Evolutionary conservation across 2,329 filamentous ascomycete genomes (phyloP), one percentile per base, ranked within the genome.

Genomic region (Colletotrichum liriopes): DNA sequence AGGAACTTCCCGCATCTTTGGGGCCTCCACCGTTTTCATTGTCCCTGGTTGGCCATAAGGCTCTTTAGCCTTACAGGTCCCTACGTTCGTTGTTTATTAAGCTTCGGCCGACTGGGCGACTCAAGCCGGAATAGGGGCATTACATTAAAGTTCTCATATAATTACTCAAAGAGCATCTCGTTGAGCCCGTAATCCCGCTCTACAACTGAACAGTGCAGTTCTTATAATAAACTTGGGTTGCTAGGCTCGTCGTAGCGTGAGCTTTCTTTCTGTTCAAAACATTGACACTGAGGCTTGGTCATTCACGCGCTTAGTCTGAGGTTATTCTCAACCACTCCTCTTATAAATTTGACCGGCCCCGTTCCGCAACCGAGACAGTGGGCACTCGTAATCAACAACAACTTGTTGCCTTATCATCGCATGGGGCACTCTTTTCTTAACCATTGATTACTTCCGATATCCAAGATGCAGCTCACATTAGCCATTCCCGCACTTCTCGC

Each of bases 91-190:
- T 32, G 43, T 20, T 9, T 26, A 20, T 51, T 49, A 26, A 39
- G 43, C 14, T 51, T 26, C 26, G 23, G 20, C 12, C 35, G n/a
- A 20, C 14, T 23, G 37, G 37, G 20, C 12, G 18, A 41, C 55
- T 41, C 39, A 20, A 20, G 55, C 37, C n/a, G 37, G 41, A 58
- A 41, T 26, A 26, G 23, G 55, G 35, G 35, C 12, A 26, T 14
- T 26, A 55, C n/a, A 20, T 26, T 16, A 12, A 41, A 23, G n/a
- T 20, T 29, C 11, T 7, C 11, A 58, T 8, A 26, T 58, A 23
- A 16, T 8, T 23, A 58, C 55, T 41, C 55, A 58, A 41, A 58
- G 37, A 58, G 37, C n/a, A 43, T 51, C 43, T 62, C 45, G 59
- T 32, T 49, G 23, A 23, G 35, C n/a, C 55, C 55, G 35, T 58